phyloP scores from a whole-genome alignment of 257 asterid species.

The Ilex asprella region DNA sequence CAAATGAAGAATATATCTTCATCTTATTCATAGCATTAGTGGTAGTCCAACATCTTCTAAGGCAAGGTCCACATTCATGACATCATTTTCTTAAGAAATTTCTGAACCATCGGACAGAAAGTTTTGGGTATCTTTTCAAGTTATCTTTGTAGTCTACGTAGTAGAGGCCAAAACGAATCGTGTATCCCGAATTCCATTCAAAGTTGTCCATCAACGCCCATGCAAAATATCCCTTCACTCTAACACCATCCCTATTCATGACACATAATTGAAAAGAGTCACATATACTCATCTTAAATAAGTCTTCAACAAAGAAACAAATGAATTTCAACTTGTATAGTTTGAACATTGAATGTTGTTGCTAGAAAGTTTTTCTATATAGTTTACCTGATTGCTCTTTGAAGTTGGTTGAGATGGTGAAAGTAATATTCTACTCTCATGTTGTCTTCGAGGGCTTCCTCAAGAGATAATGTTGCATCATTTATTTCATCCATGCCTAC shows the following conservation, averaged over 20 bases:
- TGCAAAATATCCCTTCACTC: slow-evolving; percentile 26
- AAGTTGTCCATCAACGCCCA: slow-evolving; percentile 33
- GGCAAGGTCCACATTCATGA: no score
- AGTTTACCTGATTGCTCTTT: slow-evolving; percentile 16
- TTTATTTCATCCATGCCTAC: slow-evolving; percentile 30
- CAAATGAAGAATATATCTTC: no score
- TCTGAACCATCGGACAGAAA: slow-evolving; percentile 26
- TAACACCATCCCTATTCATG: slow-evolving; percentile 18
- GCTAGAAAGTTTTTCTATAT: no score
- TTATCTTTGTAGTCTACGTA: slow-evolving; percentile 17
- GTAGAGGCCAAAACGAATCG: slow-evolving; percentile 20
- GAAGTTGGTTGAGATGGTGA: slow-evolving; percentile 11
- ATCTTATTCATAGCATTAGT: no score
- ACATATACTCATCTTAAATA: not conserved
- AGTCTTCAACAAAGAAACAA: no score
- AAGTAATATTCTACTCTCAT: slow-evolving; percentile 20
- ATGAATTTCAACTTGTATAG: no score
- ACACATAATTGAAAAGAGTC: not conserved
- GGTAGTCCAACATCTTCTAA: no score
- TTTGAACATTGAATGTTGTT: not conserved
- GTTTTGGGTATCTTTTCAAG: slow-evolving; percentile 22
- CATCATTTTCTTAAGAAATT: slow-evolving; percentile 8
- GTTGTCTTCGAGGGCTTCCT: slow-evolving; percentile 16
- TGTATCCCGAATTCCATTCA: slow-evolving; percentile 23
- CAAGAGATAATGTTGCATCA: slow-evolving; percentile 17